phyloP scores from a whole-genome alignment of 441 rosid genomes.

The Populus hybrid region DNA sequence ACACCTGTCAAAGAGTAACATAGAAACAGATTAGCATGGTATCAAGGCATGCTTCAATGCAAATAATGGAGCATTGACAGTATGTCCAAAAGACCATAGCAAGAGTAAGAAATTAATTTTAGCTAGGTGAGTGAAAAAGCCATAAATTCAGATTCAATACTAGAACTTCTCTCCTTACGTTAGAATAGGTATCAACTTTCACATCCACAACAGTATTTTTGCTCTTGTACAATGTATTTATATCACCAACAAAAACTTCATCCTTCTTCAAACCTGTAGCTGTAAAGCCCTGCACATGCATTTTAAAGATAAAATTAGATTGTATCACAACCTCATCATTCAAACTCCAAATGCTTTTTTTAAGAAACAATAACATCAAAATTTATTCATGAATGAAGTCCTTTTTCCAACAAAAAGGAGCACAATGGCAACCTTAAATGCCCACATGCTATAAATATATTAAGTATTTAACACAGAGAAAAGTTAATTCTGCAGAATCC shows the following conservation, averaged over 20 bases:
- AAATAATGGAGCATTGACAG: slow-evolving; percentile 4
- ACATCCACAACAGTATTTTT: slow-evolving; percentile 63
- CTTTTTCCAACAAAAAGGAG: background rate
- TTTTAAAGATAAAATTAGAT: slow-evolving; percentile 14
- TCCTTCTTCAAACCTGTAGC: slow-evolving; percentile 72
- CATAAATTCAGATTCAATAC: slow-evolving; percentile 11
- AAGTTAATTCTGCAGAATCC: background rate
- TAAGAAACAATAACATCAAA: background rate
- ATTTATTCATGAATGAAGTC: background rate
- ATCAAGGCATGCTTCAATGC: background rate
- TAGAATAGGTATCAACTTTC: slow-evolving; percentile 67
- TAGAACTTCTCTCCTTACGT: slow-evolving; percentile 37
- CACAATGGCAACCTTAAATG: background rate
- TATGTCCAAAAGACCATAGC: background rate
- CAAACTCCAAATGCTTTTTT: background rate
- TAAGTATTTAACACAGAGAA: background rate
- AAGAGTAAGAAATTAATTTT: background rate
- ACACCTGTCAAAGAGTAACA: slow-evolving; percentile 41
- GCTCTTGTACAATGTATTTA: slow-evolving; percentile 58
- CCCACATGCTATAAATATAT: background rate
- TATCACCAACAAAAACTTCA: slow-evolving; percentile 64
- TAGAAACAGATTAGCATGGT: slow-evolving; percentile 13
- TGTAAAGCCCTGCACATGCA: slow-evolving; percentile 60
- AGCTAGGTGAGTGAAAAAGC: background rate
- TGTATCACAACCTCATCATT: background rate